phyloP scores from a whole-genome alignment of 2,329 filamentous ascomycete species.

The Bipolaris gigantea region DNA sequence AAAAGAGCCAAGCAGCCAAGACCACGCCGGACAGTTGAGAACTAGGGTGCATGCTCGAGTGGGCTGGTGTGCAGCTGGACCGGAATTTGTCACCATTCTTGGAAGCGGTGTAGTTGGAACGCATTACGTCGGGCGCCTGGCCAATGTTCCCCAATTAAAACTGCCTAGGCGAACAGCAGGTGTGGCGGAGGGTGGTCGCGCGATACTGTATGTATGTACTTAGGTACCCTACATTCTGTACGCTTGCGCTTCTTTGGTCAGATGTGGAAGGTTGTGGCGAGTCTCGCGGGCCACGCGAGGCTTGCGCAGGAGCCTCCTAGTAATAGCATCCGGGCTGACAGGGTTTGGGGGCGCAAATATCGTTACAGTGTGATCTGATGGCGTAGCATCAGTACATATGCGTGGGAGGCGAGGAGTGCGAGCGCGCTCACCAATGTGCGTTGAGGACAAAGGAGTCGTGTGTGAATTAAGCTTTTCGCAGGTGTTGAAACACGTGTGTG shows the following conservation, averaged over 20 bases:
- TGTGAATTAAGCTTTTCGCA: conserved; percentile 3
- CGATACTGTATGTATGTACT: not conserved
- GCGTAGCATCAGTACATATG: not conserved
- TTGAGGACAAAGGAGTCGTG: not conserved
- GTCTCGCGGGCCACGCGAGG: not conserved
- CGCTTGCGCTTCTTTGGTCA: not conserved
- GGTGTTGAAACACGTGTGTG: conserved; percentile 9
- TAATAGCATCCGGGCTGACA: not conserved
- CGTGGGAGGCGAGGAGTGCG: not conserved
- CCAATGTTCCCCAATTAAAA: not conserved
- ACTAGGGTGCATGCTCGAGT: not conserved
- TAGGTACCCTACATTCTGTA: too few relatives aligned
- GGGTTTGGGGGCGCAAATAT: not conserved
- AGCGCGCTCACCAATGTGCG: not conserved
- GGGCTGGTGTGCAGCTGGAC: not conserved
- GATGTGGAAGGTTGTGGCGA: not conserved
- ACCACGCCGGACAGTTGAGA: not conserved
- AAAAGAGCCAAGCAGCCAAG: not conserved
- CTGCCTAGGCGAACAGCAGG: not conserved
- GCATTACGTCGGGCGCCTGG: not conserved
- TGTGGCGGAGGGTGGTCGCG: not conserved
- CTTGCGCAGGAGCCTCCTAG: too few relatives aligned
- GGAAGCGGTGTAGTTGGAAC: not conserved
- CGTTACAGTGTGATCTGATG: not conserved
- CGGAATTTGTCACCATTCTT: conserved; percentile 8